Percentiles rank a stretch among this genome's conserved stretches.
These are phyloP conservation scores for Aspergillus indologenus DNA, from an alignment of 495 filamentous ascomycete species.

Conservation along the genomic window DNA sequence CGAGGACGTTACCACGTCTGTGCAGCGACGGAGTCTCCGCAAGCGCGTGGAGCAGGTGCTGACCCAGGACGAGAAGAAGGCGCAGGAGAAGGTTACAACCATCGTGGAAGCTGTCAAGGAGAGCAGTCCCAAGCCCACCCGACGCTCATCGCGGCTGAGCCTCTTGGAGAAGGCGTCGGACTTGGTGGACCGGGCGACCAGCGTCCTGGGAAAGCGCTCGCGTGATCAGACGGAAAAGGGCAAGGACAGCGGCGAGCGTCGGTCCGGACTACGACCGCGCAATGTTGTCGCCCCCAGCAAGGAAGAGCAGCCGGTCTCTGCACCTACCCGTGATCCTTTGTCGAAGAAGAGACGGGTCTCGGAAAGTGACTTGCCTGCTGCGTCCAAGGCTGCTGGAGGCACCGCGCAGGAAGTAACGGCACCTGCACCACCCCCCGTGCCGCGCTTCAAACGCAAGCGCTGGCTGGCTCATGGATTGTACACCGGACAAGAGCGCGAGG, in stretches of 20 bases:
- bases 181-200: slow-evolving; percentile 40
- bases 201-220: slow-evolving; percentile 55
- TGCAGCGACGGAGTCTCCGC: slow-evolving; percentile 45
- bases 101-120: not conserved
- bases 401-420: slow-evolving; percentile 35
- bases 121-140: slow-evolving; percentile 8
- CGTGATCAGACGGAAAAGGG: slow-evolving; percentile 42
- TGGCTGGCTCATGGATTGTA: slow-evolving; percentile 86
- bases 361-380: slow-evolving; percentile 45
- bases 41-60: slow-evolving; percentile 47
- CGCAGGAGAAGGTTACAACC: slow-evolving; percentile 12
- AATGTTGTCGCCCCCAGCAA: slow-evolving; percentile 26
- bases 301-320: slow-evolving; percentile 21
- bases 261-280: slow-evolving; percentile 42
- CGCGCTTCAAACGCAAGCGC: slow-evolving; percentile 53
- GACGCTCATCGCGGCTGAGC: slow-evolving; percentile 35
- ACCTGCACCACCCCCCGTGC: slow-evolving; percentile 32
- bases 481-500: slow-evolving; percentile 72
- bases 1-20: slow-evolving; percentile 29
- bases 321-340: slow-evolving; percentile 28
- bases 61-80: slow-evolving; percentile 43
- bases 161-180: slow-evolving; percentile 44
- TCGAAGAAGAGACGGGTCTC: slow-evolving; percentile 49
- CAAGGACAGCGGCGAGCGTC: slow-evolving; percentile 40
- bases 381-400: slow-evolving; percentile 38